These are phyloP conservation scores for Canna indica DNA, from an alignment of 176 grass and related monocot species.

Conservation along the genomic window DNA sequence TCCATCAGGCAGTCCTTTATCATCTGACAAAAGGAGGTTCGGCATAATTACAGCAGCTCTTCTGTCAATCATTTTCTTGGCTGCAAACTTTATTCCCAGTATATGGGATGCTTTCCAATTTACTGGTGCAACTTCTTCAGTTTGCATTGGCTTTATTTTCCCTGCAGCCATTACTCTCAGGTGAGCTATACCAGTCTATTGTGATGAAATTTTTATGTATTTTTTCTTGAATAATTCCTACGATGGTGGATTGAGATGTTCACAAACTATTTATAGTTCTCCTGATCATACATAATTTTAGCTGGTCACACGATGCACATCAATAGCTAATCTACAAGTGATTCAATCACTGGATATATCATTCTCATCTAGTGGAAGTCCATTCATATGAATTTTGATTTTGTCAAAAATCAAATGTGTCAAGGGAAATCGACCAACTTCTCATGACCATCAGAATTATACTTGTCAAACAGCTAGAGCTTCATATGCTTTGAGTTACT, in stretches of 20 bases:
- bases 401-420: too few species aligned
- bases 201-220: background rate
- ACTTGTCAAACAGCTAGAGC: too few species aligned
- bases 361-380: too few species aligned
- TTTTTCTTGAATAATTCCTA: background rate
- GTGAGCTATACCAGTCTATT: slow-evolving; percentile 19
- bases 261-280: too few species aligned
- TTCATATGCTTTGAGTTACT: too few species aligned
- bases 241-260: background rate
- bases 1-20: slow-evolving; percentile 37
- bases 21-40: slow-evolving; percentile 65
- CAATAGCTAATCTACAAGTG: too few species aligned
- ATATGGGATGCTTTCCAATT: slow-evolving; percentile 97
- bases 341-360: too few species aligned
- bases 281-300: too few species aligned
- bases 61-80: slow-evolving; percentile 62
- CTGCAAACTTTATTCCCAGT: slow-evolving; percentile 79
- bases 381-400: too few species aligned
- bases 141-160: slow-evolving; percentile 89
- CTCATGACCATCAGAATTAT: too few species aligned
- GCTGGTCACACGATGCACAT: too few species aligned
- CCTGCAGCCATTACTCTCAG: slow-evolving; percentile 77
- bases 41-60: slow-evolving; percentile 43
- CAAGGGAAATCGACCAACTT: too few species aligned
- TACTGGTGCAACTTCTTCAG: slow-evolving; percentile 87